These are phyloP conservation scores for Acacia pycnantha DNA, from an alignment of 331 rosid species.

Conservation along the genomic window DNA sequence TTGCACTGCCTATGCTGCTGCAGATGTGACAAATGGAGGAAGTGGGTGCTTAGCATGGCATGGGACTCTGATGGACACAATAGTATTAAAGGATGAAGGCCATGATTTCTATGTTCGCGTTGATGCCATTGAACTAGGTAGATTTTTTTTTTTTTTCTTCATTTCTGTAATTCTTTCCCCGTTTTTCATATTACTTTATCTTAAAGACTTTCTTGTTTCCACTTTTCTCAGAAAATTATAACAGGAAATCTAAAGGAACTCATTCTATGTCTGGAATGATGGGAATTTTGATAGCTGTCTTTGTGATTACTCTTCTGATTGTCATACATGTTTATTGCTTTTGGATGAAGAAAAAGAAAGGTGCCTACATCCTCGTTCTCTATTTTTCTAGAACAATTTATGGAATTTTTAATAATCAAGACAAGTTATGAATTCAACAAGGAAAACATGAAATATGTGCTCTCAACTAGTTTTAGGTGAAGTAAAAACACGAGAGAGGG, in stretches of 20 bases:
- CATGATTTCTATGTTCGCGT: not conserved
- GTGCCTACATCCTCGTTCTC: not conserved
- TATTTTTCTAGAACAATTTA: not conserved
- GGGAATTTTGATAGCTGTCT: slow-evolving; percentile 11
- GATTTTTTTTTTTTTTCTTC: not conserved
- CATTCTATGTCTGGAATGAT: slow-evolving; percentile 5
- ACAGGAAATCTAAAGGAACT: not conserved
- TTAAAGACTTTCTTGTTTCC: not conserved
- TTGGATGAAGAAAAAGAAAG: not conserved
- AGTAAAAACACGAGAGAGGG: not conserved
- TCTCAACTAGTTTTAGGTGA: not conserved
- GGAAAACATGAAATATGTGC: not conserved
- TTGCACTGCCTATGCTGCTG: not conserved
- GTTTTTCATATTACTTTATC: not conserved
- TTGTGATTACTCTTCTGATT: slow-evolving; percentile 21
- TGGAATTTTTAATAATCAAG: not conserved
- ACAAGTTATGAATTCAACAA: not conserved
- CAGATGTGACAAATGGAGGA: not conserved
- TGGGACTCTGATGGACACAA: not conserved
- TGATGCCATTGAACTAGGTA: not conserved
- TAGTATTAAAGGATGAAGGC: not conserved
- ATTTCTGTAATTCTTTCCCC: no score
- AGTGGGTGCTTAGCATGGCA: not conserved
- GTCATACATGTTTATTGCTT: not conserved
- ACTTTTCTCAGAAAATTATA: slow-evolving; percentile 33